Evolutionary conservation across 192 early-diverging fungal species (phyloP).

Genomic region (Coemansia sp.): DNA sequence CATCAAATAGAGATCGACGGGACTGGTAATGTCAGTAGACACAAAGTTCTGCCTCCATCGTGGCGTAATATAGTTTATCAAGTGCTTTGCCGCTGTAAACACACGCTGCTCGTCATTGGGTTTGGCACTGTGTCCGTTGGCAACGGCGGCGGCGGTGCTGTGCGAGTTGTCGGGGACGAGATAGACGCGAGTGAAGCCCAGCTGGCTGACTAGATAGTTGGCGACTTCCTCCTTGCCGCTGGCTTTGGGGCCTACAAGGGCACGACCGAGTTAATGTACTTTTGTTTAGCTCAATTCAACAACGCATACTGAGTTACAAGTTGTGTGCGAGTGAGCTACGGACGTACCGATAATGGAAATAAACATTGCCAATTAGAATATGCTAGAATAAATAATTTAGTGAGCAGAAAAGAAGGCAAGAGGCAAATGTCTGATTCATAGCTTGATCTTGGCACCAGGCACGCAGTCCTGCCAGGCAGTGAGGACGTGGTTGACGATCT

Average conservation of each 20-base stretch:
- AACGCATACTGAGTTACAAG: background rate
- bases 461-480: conserved; percentile 57
- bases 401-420: background rate
- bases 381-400: background rate
- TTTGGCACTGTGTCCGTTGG: background rate
- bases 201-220: conserved; percentile 18
- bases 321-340: background rate
- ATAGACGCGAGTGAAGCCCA: conserved; percentile 29
- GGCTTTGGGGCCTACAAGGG: conserved; percentile 43
- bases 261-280: background rate
- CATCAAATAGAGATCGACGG: conserved; percentile 64
- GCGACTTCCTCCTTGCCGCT: conserved; percentile 56
- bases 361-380: conserved; percentile 34
- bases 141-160: background rate
- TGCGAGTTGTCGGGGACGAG: conserved; percentile 3
- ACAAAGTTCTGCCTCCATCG: conserved; percentile 80
- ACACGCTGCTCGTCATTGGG: conserved; percentile 1
- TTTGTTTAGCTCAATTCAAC: background rate
- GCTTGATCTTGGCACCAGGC: conserved; percentile 50
- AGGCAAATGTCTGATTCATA: background rate
- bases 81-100: conserved; percentile 64
- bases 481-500: conserved; percentile 80
- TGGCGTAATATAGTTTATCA: conserved; percentile 71
- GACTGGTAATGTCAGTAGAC: conserved; percentile 64
- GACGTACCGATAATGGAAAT: conserved; percentile 54